Evolutionary conservation across 176 grass and related monocot species (phyloP).

Genomic region (Eragrostis nindensis): DNA sequence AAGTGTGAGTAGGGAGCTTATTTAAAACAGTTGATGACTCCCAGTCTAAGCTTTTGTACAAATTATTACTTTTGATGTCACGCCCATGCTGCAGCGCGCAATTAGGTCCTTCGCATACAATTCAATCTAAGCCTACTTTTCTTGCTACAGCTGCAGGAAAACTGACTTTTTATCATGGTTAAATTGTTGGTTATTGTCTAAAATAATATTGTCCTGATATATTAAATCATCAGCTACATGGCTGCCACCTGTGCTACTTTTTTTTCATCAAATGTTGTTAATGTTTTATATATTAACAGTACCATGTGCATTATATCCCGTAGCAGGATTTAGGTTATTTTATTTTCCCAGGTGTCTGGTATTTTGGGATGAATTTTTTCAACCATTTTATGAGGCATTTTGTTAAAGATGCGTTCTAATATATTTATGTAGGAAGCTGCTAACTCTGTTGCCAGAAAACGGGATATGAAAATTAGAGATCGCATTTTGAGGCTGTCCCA

Average conservation of each 20-base stretch:
- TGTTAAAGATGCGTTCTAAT: neutral
- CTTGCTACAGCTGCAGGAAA: neutral
- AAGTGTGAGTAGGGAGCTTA: neutral
- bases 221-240: neutral
- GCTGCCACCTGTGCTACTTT: neutral
- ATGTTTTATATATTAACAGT: neutral
- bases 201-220: neutral
- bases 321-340: neutral
- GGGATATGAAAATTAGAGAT: slow-evolving; percentile 64
- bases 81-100: neutral
- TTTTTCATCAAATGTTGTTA: neutral
- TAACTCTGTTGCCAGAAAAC: slow-evolving; percentile 56
- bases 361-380: neutral
- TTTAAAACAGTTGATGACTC: too few species aligned
- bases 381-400: neutral
- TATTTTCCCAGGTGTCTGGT: neutral
- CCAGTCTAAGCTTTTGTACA: neutral
- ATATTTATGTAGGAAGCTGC: slow-evolving; percentile 66
- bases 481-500: slow-evolving; percentile 70
- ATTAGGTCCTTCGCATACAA: neutral
- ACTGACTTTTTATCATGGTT: neutral
- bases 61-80: slow-evolving; percentile 1
- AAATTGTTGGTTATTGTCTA: neutral
- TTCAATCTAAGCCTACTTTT: neutral
- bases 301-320: neutral